phyloP scores from a whole-genome alignment of 768 basidiomycete genomes.

The Fibroporia radiculosa region DNA sequence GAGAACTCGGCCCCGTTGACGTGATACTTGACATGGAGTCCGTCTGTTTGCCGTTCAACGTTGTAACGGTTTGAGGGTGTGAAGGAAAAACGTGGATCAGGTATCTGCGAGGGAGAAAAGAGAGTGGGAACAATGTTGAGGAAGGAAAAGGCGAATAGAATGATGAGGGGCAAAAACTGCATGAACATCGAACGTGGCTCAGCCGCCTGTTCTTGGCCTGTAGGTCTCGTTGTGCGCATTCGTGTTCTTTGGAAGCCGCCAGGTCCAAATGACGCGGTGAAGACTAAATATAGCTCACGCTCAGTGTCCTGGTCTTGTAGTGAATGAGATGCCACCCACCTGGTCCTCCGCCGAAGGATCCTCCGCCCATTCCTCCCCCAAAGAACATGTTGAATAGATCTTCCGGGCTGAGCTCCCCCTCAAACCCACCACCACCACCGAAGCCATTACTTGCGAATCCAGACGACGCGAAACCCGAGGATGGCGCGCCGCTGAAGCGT shows the following conservation, averaged over 20 bases:
- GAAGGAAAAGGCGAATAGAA: constrained; percentile 80
- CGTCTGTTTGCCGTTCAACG: constrained; percentile 62
- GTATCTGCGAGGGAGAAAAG: constrained; percentile 55
- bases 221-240: constrained; percentile 35
- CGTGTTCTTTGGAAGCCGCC: constrained; percentile 76
- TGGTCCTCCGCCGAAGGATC: constrained; percentile 36
- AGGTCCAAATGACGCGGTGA: constrained; percentile 72
- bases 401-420: constrained; percentile 88
- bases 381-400: constrained; percentile 99
- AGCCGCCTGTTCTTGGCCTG: constrained; percentile 27
- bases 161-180: constrained; percentile 77
- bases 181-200: constrained; percentile 57
- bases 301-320: neutral
- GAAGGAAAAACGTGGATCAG: constrained; percentile 81
- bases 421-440: constrained; percentile 42
- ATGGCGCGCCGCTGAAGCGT: constrained; percentile 64
- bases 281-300: constrained; percentile 37
- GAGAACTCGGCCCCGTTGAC: constrained; percentile 75
- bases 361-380: constrained; percentile 58
- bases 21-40: constrained; percentile 71
- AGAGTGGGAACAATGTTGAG: constrained; percentile 73
- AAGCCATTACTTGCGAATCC: constrained; percentile 47
- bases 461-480: constrained; percentile 32
- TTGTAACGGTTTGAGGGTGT: constrained; percentile 50
- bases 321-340: constrained; percentile 16